Conservation (phyloP, 257 asterid genomes). For the Nicotiana attenuata region DNA sequence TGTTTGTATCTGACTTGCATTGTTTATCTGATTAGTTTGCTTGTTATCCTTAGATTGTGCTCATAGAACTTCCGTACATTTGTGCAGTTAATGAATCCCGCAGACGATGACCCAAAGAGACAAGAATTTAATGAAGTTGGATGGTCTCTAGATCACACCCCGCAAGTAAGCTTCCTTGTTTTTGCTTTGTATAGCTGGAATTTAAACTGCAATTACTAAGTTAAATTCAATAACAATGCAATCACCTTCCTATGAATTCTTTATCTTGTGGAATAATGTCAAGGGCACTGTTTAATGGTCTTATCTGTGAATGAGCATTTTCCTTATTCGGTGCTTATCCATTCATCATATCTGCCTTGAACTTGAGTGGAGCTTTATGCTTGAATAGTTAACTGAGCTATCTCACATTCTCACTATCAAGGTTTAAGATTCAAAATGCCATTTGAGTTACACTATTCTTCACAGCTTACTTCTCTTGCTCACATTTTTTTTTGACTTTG, state of each 20-base stretch:
- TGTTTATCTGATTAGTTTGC: not conserved
- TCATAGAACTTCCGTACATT: constrained; percentile 16
- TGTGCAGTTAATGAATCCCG: constrained; percentile 44
- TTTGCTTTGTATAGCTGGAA: not conserved
- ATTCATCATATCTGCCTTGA: not conserved
- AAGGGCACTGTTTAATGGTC: not conserved
- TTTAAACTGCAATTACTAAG: not conserved
- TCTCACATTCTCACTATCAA: not conserved
- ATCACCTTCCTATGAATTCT: not conserved
- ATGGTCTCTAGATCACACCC: constrained; percentile 71
- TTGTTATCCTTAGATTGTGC: not conserved
- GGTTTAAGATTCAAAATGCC: not conserved
- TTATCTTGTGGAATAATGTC: not conserved
- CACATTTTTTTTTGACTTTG: not conserved
- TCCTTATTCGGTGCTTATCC: not conserved
- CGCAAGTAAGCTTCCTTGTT: constrained; percentile 39
- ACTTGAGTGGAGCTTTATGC: not conserved
- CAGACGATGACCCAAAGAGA: constrained; percentile 36
- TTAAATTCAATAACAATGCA: not conserved
- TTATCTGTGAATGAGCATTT: not conserved
- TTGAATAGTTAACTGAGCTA: not conserved
- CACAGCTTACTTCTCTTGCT: not conserved
- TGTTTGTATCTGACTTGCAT: constrained; percentile 7
- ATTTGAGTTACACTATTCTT: not conserved
- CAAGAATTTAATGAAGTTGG: constrained; percentile 76